phyloP scores from a whole-genome alignment of 495 filamentous ascomycete genomes.

The Xylaria castorea region DNA sequence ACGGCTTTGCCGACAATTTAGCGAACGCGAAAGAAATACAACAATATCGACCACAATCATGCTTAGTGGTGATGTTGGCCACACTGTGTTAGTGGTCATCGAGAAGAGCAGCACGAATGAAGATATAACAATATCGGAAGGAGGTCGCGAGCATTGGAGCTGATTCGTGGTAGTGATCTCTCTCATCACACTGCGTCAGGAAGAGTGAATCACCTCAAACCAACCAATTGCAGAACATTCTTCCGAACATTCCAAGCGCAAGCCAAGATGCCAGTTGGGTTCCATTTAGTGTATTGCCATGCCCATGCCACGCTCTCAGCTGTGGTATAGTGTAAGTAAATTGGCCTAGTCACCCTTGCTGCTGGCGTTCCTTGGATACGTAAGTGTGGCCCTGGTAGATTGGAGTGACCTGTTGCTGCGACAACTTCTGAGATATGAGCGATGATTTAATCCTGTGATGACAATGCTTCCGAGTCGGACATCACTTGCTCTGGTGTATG shows the following conservation, averaged over 20 bases:
- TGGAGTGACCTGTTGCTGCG: conserved; percentile 19
- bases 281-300: conserved; percentile 1
- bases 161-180: neutral
- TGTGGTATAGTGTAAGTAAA: neutral
- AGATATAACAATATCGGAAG: neutral
- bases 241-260: conserved; percentile 18
- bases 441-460: neutral
- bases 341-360: neutral
- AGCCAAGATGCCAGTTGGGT: conserved; percentile 1
- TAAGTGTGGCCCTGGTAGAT: neutral
- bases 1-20: neutral
- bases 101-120: neutral
- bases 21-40: neutral
- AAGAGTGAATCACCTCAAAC: conserved; percentile 13
- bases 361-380: neutral
- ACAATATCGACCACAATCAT: neutral
- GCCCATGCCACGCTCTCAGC: neutral
- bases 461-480: neutral
- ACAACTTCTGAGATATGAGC: neutral
- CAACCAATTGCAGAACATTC: conserved; percentile 17
- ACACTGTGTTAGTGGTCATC: neutral
- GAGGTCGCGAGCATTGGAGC: neutral
- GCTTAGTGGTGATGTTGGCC: neutral
- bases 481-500: neutral
- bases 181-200: conserved; percentile 21